A percentile compares a stretch with the other conserved stretches of the same genome.
These are phyloP conservation scores for Botrytis paeoniae DNA, from an alignment of 2,329 filamentous ascomycete genomes.

Conservation along the genomic window DNA sequence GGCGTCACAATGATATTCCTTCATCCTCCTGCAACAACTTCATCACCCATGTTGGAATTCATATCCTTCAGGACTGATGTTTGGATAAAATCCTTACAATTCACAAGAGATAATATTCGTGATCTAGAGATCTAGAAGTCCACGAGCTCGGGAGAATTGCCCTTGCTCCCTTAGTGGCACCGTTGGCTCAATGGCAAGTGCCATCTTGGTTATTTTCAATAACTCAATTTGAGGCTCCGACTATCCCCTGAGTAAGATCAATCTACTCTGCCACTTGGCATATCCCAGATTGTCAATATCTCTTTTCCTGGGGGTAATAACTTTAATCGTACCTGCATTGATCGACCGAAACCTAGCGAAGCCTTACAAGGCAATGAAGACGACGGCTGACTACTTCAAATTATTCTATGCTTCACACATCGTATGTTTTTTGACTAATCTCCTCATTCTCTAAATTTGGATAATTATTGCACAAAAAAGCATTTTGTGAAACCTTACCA, in stretches of 20 bases:
- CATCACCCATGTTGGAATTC: not conserved
- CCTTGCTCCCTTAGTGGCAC: constrained; percentile 5
- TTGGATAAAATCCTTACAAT: too few relatives aligned
- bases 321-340: constrained; percentile 6
- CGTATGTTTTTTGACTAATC: not conserved
- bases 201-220: not conserved
- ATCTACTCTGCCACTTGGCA: constrained; percentile 5
- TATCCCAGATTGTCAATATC: not conserved
- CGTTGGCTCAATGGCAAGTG: constrained; percentile 3
- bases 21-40: not conserved
- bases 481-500: not conserved
- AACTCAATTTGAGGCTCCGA: not conserved
- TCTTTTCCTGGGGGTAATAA: not conserved
- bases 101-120: not conserved
- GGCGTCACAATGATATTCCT: not conserved
- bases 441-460: constrained; percentile 15
- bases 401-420: not conserved
- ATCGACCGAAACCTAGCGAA: constrained; percentile 6
- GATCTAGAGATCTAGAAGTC: too few relatives aligned
- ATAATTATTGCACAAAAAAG: not conserved
- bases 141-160: not conserved
- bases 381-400: not conserved
- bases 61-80: not conserved
- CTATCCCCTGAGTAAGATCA: not conserved
- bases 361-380: not conserved